A percentile compares a stretch with the other conserved stretches of the same genome.
These are phyloP conservation scores for Metschnikowia amazonensis DNA, from an alignment of 805 yeast genomes.

Conservation along the genomic window DNA sequence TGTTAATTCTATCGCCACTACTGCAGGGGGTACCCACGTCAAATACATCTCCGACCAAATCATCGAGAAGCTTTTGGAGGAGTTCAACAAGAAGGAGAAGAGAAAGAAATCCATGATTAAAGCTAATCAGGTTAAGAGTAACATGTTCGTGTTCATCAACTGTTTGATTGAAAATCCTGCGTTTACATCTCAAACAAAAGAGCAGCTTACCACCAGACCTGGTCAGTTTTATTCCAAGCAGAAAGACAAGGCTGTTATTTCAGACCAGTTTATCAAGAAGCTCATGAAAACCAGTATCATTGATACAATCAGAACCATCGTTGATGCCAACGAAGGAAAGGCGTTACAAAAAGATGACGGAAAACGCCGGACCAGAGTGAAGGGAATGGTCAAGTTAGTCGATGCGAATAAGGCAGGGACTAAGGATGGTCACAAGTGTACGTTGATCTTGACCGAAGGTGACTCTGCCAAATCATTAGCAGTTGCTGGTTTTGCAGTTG, in stretches of 20 bases:
- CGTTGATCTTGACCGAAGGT: slow-evolving; percentile 92
- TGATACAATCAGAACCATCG: slow-evolving; percentile 78
- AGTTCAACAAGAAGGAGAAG: slow-evolving; percentile 59
- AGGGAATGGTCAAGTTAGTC: slow-evolving; percentile 83
- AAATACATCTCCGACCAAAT: slow-evolving; percentile 82
- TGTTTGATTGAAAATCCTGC: slow-evolving; percentile 96
- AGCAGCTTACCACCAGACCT: slow-evolving; percentile 85
- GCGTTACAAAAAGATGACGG: slow-evolving; percentile 90
- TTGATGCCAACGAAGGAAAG: slow-evolving; percentile 83
- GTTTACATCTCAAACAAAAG: slow-evolving; percentile 95
- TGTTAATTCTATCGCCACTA: slow-evolving; percentile 96
- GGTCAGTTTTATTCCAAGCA: slow-evolving; percentile 82
- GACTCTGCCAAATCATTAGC: slow-evolving; percentile 93
- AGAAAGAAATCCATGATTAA: slow-evolving; percentile 68
- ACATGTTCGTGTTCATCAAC: slow-evolving; percentile 86
- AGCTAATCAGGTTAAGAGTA: slow-evolving; percentile 83
- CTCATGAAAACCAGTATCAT: slow-evolving; percentile 60
- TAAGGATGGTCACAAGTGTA: slow-evolving; percentile 84
- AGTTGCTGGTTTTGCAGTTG: slow-evolving; percentile 88
- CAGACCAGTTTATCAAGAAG: slow-evolving; percentile 71
- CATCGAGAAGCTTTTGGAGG: slow-evolving; percentile 69
- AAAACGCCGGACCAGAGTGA: slow-evolving; percentile 72
- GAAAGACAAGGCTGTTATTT: slow-evolving; percentile 53
- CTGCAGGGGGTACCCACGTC: slow-evolving; percentile 95
- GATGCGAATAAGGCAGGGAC: slow-evolving; percentile 98